Evolutionary conservation across 2,329 filamentous ascomycete species (phyloP), one percentile per base, ranked within the genome.

Genomic region (Endocalyx cinctus): DNA sequence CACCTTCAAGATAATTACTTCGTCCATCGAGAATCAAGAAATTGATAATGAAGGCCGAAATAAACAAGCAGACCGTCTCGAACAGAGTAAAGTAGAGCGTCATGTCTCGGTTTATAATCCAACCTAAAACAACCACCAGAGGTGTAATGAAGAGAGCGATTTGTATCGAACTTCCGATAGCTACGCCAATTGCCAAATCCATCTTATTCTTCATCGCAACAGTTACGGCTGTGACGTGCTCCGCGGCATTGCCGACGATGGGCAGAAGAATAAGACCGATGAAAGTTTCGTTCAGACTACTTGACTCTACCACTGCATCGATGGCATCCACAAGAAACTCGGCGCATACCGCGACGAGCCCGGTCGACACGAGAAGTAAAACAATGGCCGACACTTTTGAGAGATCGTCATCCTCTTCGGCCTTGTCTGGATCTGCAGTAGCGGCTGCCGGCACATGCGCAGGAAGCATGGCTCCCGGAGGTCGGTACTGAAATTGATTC

Each of bases 51-150:
- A 94, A 80, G 6, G 87, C 81, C 32, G 79, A 84, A 32, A 90
- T 78, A 59, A 94, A 94, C 51, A 94, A 74, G 36, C 83, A 86
- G 15, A 92, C 84, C 0, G 87, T 94, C 71, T 94, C 87, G 60
- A 94, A 94, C 30, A 87, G 72, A 39, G 87, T 87, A 59, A 94
- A 94, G 65, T 90, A 88, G 20, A 94, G 70, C 17, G 82, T 75
- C 79, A 86, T 84, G n/a, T 79, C 69, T 39, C 73, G 74, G 40
- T 70, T 62, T 57, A 84, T 72, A 39, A 71, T 72, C 82, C 82
- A 86, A n/a, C 80, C 82, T 14, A 85, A 64, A 16, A 85, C 76
- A 19, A 86, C 81, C 19, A 84, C 71, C 13, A 85, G 63, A 1
- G 82, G 82, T 4, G 81, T 84, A 33, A 85, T 70, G 51, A 85